Base-by-base conservation (phyloP, 2,329 filamentous ascomycete species). In the Colletotrichum cereale region DNA sequence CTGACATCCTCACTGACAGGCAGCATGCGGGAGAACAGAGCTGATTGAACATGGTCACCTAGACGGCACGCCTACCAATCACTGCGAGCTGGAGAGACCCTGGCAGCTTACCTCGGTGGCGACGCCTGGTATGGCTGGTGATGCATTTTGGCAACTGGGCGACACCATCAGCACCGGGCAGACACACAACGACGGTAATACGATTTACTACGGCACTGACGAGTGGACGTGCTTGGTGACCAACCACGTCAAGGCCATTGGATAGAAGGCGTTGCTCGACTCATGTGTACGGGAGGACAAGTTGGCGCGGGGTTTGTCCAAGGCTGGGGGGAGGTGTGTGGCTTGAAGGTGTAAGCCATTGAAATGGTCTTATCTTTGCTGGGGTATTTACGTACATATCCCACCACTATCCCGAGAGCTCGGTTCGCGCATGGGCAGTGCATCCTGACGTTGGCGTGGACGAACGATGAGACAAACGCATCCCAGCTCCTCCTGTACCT, bases 1-100 rank as follows among this genome's bases (percentile, higher is more conserved):
- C 21, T 14, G 29, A 11, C 10, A 6, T 24, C 3, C 26, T 44
- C 6, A 3, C 16, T 21, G 21, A 5, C 3, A n/a, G 26, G 2
- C 31, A 29, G 3, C 18, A 12, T 21, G 10, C 0, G 31, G 0
- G 8, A 42, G 3, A 16, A 16, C 18, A 0, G 5, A 29, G 16
- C 63, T 66, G 2, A 69, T 24, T n/a, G 47, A 21, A 31, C 24
- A 21, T 38, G 11, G 12, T 34, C 36, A 29, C 5, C 2, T 29
- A 79, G 77, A 79, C 40, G 77, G 77, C 31, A 71, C 74, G 48
- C 71, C 74, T 7, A 66, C 62, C 16, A 72, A 77, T 57, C 76
- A 79, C 70, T 80, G 78, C 71, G 61, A 74, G 53, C 80, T 81
- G 74, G 91, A 91, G 67, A 80, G 81, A 75, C 86, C 90, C 74